phyloP scores from a whole-genome alignment of 768 basidiomycete species.

The Mycena polygramma region DNA sequence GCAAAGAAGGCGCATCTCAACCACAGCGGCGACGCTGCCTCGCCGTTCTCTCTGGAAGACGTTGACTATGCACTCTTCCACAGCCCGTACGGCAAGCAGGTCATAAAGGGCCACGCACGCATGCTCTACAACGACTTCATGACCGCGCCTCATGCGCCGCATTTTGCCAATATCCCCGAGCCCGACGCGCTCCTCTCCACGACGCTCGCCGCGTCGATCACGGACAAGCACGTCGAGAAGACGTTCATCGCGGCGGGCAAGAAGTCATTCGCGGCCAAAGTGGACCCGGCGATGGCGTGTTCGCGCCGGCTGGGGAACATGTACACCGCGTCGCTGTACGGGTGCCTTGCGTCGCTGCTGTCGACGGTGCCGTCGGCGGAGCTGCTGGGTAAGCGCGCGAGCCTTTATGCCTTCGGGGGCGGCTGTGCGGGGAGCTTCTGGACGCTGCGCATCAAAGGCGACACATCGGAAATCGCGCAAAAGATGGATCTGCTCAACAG shows the following conservation, averaged over 20 bases:
- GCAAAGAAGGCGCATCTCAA: constrained; percentile 56
- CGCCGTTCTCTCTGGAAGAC: constrained; percentile 77
- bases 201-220: constrained; percentile 79
- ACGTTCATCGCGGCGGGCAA: constrained; percentile 88
- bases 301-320: constrained; percentile 96
- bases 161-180: constrained; percentile 73
- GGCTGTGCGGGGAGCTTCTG: constrained; percentile 96
- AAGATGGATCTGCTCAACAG: constrained; percentile 87
- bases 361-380: constrained; percentile 77
- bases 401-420: constrained; percentile 96
- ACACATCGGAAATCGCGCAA: constrained; percentile 82
- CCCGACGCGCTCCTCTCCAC: constrained; percentile 79
- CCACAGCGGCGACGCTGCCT: constrained; percentile 42
- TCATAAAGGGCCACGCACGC: constrained; percentile 95
- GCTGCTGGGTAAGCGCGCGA: constrained; percentile 85
- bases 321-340: constrained; percentile 97
- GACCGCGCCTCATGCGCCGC: constrained; percentile 74
- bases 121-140: constrained; percentile 94
- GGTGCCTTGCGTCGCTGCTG: constrained; percentile 92
- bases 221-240: constrained; percentile 96
- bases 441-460: constrained; percentile 87
- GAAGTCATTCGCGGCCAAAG: constrained; percentile 78
- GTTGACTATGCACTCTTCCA: constrained; percentile 97
- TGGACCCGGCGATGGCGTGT: constrained; percentile 87
- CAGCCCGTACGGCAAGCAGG: constrained; percentile 98